Base-by-base conservation (phyloP, 192 early-diverging fungal species). In the Lunasporangiospora selenospora region DNA sequence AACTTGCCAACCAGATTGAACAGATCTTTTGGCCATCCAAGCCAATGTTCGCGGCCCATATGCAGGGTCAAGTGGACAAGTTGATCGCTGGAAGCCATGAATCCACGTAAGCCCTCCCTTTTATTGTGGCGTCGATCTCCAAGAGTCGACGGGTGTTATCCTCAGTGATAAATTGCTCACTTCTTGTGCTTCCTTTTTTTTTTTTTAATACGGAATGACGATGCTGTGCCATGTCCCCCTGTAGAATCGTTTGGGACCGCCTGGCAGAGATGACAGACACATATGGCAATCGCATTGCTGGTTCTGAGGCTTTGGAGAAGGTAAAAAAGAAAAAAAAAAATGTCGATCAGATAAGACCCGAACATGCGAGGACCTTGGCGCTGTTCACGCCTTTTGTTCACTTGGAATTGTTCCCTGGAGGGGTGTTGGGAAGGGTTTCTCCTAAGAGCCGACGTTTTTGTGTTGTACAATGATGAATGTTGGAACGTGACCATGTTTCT, bases 201-300 rank as follows among this genome's bases (percentile, higher is more conserved):
- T 4, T n/a, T 49, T 19, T n/a, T n/a, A n/a, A n/a, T n/a, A n/a
- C n/a, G n/a, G n/a, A n/a, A n/a, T n/a, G n/a, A n/a, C n/a, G n/a
- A n/a, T n/a, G n/a, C n/a, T n/a, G n/a, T n/a, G n/a, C n/a, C n/a
- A n/a, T n/a, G n/a, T n/a, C n/a, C n/a, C n/a, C n/a, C n/a, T n/a
- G n/a, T n/a, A n/a, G n/a, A n/a, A n/a, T n/a, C n/a, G n/a, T 58
- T 8, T 87, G 85, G 85, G 83, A 87, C 50, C 71, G 83, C 32
- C 54, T 86, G 77, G 85, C 85, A 0, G 85, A 86, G 57, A 86
- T 86, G 85, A 86, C 85, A 0, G 85, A 86, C 26, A 62, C 83
- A 55, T 86, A 70, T 51, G 85, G 85, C 34, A 75, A 78, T 73
- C 82, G 85, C 44, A 81, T 86, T 62, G 83, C 75, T 26, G 81